A percentile compares a stretch with the other conserved stretches of the same genome.
Evolutionary conservation across 768 basidiomycete genomes (phyloP).

Genomic region (Filobasidium wieringae): DNA sequence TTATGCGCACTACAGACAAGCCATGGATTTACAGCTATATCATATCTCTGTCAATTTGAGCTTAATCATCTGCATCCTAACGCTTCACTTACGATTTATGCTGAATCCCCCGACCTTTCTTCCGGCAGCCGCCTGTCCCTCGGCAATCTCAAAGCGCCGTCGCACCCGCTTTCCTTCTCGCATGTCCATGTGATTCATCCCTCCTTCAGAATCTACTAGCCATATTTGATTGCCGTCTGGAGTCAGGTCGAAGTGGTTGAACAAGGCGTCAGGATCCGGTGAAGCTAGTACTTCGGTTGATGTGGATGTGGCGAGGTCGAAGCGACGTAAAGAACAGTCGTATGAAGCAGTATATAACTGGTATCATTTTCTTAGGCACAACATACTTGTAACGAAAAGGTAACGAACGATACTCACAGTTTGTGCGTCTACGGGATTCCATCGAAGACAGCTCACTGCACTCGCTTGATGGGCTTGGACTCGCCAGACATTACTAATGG

Average conservation of each 20-base stretch:
- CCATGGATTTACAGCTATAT: conserved; percentile 28
- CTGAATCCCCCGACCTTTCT: conserved; percentile 39
- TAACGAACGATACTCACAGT: conserved; percentile 25
- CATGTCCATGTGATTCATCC: conserved; percentile 36
- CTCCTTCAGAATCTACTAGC: conserved; percentile 34
- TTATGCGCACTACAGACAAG: conserved; percentile 37
- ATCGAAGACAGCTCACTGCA: conserved; percentile 37
- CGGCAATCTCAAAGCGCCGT: conserved; percentile 20
- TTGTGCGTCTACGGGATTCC: conserved; percentile 35
- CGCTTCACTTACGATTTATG: conserved; percentile 31
- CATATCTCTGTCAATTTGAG: conserved; percentile 3
- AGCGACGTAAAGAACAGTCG: conserved; percentile 40
- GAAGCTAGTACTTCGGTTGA: conserved; percentile 39
- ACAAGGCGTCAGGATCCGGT: conserved; percentile 34
- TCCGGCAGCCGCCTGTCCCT: conserved; percentile 28
- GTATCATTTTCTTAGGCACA: not conserved
- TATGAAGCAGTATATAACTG: conserved; percentile 40
- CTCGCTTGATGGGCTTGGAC: conserved; percentile 36
- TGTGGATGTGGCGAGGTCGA: conserved; percentile 34
- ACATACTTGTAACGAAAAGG: not conserved
- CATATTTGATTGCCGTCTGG: conserved; percentile 34
- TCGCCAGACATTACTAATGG: conserved; percentile 23
- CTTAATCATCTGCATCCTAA: conserved; percentile 9
- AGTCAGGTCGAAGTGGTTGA: conserved; percentile 41
- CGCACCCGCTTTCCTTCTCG: conserved; percentile 25